These are phyloP conservation scores for Tuber umbilicatum DNA, from an alignment of 495 filamentous ascomycete genomes.

Conservation along the genomic window DNA sequence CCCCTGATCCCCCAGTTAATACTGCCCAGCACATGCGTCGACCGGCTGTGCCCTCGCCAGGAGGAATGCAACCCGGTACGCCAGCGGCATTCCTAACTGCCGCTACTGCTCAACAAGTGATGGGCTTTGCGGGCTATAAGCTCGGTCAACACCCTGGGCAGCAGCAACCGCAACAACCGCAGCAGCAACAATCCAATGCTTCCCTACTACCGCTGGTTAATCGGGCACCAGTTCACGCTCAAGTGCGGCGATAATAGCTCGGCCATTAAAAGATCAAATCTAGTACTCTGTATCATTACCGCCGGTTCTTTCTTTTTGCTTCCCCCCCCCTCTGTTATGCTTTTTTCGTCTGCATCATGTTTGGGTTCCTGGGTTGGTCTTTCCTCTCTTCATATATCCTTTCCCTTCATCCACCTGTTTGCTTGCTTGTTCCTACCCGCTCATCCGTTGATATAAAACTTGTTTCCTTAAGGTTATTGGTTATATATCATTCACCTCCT, in stretches of 20 bases:
- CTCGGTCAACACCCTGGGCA: conserved; percentile 19
- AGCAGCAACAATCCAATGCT: conserved; percentile 19
- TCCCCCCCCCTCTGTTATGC: not conserved
- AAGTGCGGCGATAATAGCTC: not conserved
- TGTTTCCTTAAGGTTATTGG: not conserved
- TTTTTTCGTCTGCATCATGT: not conserved
- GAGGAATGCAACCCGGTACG: conserved; percentile 15
- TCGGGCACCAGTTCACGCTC: not conserved
- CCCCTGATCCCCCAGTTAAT: conserved; percentile 25
- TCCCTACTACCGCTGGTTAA: not conserved
- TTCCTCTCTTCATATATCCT: not conserved
- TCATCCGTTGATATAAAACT: not conserved
- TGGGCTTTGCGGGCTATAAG: not conserved
- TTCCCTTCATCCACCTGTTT: not conserved
- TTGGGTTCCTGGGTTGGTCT: not conserved
- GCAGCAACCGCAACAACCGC: conserved; percentile 30
- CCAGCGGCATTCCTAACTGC: conserved; percentile 12
- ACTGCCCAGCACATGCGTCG: conserved; percentile 22
- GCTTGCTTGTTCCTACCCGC: not conserved
- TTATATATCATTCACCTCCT: conserved; percentile 1
- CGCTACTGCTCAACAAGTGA: conserved; percentile 22
- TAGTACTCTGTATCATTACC: not conserved
- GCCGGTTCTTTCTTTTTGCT: not conserved
- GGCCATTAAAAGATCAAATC: not conserved
- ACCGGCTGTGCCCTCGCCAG: conserved; percentile 27